Evolutionary conservation across 2,329 filamentous ascomycete species (phyloP).

Genomic region (Exophiala phaeomuriformis): DNA sequence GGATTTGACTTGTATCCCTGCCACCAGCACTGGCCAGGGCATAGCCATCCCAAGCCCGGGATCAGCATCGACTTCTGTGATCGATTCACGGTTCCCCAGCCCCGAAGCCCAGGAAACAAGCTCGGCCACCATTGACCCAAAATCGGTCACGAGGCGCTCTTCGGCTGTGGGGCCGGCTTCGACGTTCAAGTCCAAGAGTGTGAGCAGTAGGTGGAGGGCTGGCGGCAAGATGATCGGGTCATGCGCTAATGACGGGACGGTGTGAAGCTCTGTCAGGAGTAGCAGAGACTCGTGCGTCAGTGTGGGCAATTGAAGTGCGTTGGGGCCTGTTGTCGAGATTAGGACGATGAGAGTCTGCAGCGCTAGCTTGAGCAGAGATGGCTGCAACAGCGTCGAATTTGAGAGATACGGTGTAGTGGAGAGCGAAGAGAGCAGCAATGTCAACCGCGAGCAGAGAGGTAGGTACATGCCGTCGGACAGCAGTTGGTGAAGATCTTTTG

Average conservation of each 20-base stretch:
- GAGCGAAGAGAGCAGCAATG: slow-evolving; percentile 39
- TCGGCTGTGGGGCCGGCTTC: slow-evolving; percentile 45
- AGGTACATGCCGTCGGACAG: slow-evolving; percentile 76
- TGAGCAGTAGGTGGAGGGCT: slow-evolving; percentile 69
- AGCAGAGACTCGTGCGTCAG: slow-evolving; percentile 81
- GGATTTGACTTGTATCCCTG: slow-evolving; percentile 70
- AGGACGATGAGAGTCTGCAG: slow-evolving; percentile 80
- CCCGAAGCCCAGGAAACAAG: slow-evolving; percentile 75
- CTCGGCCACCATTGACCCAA: slow-evolving; percentile 73
- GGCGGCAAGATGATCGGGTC: slow-evolving; percentile 65
- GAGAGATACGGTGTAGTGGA: slow-evolving; percentile 28
- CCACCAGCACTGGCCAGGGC: slow-evolving; percentile 57
- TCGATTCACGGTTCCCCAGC: slow-evolving; percentile 57
- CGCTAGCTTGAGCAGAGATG: slow-evolving; percentile 69
- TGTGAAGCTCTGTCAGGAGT: slow-evolving; percentile 64
- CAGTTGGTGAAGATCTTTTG: slow-evolving; percentile 71
- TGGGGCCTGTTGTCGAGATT: slow-evolving; percentile 73
- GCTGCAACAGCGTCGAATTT: slow-evolving; percentile 51
- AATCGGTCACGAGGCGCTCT: slow-evolving; percentile 64
- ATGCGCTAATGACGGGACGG: slow-evolving; percentile 43
- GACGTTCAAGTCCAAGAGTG: slow-evolving; percentile 70
- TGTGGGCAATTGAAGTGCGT: slow-evolving; percentile 65
- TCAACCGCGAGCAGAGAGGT: slow-evolving; percentile 74
- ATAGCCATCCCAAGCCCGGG: slow-evolving; percentile 50
- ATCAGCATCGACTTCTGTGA: slow-evolving; percentile 45